Evolutionary conservation across 768 basidiomycete genomes (phyloP), one percentile per base, ranked within the genome.

Genomic region (Cyclocybe cylindracea): DNA sequence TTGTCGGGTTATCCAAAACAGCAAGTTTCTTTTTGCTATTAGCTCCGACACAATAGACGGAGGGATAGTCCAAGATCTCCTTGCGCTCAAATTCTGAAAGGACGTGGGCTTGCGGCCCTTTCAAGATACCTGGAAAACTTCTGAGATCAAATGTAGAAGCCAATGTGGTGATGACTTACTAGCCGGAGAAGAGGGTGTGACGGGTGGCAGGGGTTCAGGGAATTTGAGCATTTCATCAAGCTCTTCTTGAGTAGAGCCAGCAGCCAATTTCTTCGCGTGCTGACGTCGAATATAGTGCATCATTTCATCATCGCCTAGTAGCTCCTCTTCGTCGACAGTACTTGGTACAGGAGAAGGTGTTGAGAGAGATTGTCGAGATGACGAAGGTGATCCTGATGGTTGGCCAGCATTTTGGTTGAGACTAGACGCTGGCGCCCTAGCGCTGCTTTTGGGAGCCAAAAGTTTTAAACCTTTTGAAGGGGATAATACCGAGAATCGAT

Each of bases 301-400:
- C 97, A 99, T 99, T 73, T 99, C 97, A 55, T 97, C 94, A 64
- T 99, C 97, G 11, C 91, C 97, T 13, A 89, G 71, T 6, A 88
- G 45, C 66, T 95, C 91, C 55, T 95, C 93, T 53, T 95, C 94
- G 52, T 92, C 92, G 2, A 89, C 75, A 2, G 81, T 75, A 58
- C 83, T 86, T 24, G 87, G 86, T 5, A 81, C 83, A 0, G 94
- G 94, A 1, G 94, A 96, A 3, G 92, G 91, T 1, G 90, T 91
- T 4, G 89, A 92, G 18, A 87, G 68, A 16, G 89, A 89, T 53
- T 89, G 85, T 34, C 87, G 79, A 61, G 85, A 87, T 3, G 85
- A 83, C 1, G 88, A 84, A 10, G 87, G 87, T 1, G 88, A 79
- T 19, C 70, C 69, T 64, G 78, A 74, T 36, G 77, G 69, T 60